These are phyloP conservation scores for Carex littledalei DNA, from an alignment of 176 grass and related monocot genomes.

Conservation along the genomic window DNA sequence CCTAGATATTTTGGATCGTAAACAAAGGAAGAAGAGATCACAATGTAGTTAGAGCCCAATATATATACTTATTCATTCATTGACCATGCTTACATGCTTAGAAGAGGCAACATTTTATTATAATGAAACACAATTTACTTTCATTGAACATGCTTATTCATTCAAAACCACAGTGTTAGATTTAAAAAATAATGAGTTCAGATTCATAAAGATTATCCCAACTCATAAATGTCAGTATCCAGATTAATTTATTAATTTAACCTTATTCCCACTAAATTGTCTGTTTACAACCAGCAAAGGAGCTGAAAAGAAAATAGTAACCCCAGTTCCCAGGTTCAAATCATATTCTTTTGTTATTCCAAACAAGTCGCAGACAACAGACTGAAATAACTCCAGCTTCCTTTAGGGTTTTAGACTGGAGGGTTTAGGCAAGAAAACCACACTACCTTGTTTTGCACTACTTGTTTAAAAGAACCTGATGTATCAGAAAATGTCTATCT, in stretches of 20 bases:
- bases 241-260: not conserved
- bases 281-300: not conserved
- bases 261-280: not conserved
- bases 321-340: not conserved
- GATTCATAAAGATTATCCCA: not conserved
- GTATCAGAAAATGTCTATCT: not conserved
- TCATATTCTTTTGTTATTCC: too few relatives aligned
- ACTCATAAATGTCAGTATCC: not conserved
- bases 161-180: not conserved
- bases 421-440: not conserved
- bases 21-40: not conserved
- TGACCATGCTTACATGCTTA: not conserved
- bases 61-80: not conserved
- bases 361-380: not conserved
- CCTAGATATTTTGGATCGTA: not conserved
- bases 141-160: too few relatives aligned
- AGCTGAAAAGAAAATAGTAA: not conserved
- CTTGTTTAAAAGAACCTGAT: not conserved
- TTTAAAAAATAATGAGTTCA: not conserved
- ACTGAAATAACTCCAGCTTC: not conserved
- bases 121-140: not conserved
- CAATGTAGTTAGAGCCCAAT: not conserved
- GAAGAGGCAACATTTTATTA: not conserved
- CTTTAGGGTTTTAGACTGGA: not conserved
- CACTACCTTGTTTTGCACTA: not conserved